Base-by-base conservation (phyloP, 1,139 yeast species). In the Pichia sp. region DNA sequence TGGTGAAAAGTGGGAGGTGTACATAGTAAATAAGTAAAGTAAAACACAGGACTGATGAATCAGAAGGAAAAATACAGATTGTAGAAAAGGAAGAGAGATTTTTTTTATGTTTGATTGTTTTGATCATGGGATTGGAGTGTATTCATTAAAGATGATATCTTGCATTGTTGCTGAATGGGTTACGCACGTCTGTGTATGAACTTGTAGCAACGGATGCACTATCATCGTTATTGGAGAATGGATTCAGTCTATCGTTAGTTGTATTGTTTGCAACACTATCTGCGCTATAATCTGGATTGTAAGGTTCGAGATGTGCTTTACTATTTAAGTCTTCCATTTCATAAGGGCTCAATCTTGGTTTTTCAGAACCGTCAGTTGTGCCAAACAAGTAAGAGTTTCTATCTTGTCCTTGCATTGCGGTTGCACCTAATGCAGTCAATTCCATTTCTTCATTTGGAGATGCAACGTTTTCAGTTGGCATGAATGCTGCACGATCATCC, bases 401-500 rank as follows among this genome's bases (percentile, higher is more conserved):
- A 42, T 77, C 89, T 63, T 84, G 89, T 9, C 91, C 89, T 58
- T 79, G 86, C 79, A 89, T 79, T 4, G 94, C 96, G 17, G 94
- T 81, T 30, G 86, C 93, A 46, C 96, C 96, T 53, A 91, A 75
- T 4, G 95, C 97, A 67, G 85, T 83, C 54, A 91, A 75, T 67
- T 90, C 97, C 55, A 87, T 77, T 56, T 83, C 89, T 45, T 72
- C 76, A 21, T 75, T 74, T 38, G 67, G 68, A 46, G 67, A 58
- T 54, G 63, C 68, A 14, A 63, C 67, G 30, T 67, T 70, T 30
- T 73, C 71, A 56, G 75, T 72, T 56, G 83, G 81, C 54, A 83
- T 85, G 67, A 93, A 93, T 20, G 96, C 87, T 47, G 88, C 94
- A 67, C 99, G 82, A 63, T 93, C 99, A 66, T 93, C 99, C 59